A percentile compares a stretch with the other conserved stretches of the same genome.
These are phyloP conservation scores for Hysterium pulicare DNA, from an alignment of 2,329 filamentous ascomycete genomes.

Conservation along the genomic window DNA sequence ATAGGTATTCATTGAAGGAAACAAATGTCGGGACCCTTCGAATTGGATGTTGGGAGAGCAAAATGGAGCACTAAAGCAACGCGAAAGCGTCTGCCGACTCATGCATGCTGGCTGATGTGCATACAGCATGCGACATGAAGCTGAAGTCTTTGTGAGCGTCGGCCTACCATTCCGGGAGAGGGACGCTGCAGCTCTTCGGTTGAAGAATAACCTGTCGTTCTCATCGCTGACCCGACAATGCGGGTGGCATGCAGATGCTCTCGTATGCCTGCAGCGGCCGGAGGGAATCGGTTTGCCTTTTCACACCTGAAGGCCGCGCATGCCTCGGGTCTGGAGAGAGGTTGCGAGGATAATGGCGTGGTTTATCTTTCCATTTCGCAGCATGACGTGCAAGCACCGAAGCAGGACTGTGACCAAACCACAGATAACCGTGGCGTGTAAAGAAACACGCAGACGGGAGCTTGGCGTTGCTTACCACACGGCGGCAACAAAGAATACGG, in stretches of 20 bases:
- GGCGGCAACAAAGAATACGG: neutral
- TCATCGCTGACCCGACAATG: neutral
- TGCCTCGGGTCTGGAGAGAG: neutral
- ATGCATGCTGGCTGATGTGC: neutral
- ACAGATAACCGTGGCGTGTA: neutral
- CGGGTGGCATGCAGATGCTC: slow-evolving; percentile 12
- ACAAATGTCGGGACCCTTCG: no score
- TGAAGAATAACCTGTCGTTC: slow-evolving; percentile 1
- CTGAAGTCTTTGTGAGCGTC: neutral
- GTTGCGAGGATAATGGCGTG: neutral
- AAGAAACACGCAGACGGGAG: neutral
- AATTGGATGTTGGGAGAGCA: no score
- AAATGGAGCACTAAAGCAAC: neutral
- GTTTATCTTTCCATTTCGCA: neutral
- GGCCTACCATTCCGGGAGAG: neutral
- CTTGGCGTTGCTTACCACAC: neutral
- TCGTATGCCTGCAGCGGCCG: slow-evolving; percentile 8
- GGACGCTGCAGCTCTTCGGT: slow-evolving; percentile 3
- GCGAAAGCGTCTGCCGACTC: neutral
- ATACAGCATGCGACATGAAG: neutral
- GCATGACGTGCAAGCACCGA: neutral
- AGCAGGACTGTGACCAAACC: slow-evolving; percentile 1
- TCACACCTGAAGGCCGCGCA: neutral
- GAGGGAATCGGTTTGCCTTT: slow-evolving; percentile 4
- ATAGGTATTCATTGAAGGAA: no score